phyloP scores from a whole-genome alignment of 495 filamentous ascomycete species.

The Chaetomidium leptoderma region DNA sequence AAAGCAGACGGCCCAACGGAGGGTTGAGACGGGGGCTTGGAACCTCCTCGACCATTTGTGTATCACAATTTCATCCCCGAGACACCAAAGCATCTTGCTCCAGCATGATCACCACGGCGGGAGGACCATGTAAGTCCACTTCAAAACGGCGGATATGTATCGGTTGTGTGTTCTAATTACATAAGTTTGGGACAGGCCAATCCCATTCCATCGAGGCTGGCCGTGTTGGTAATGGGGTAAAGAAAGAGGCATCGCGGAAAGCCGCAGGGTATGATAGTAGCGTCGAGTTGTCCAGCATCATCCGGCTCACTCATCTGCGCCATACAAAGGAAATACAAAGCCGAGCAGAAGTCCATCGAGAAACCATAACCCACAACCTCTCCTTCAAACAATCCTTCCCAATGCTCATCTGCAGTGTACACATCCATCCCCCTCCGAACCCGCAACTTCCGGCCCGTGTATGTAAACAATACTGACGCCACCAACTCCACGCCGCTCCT shows the following conservation, averaged over 20 bases:
- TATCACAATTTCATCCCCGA: no score
- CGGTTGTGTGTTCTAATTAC: slow-evolving; percentile 26
- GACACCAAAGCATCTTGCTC: neutral
- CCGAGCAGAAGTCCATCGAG: neutral
- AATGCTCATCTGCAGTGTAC: slow-evolving; percentile 20
- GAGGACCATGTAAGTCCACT: neutral
- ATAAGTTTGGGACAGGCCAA: slow-evolving; percentile 18
- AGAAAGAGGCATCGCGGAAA: slow-evolving; percentile 8
- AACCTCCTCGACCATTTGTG: neutral
- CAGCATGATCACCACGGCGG: neutral
- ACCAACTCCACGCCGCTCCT: slow-evolving; percentile 37
- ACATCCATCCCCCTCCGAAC: slow-evolving; percentile 16
- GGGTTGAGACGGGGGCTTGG: neutral
- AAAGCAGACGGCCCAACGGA: slow-evolving; percentile 2
- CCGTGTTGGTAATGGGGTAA: slow-evolving; percentile 1
- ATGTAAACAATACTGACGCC: slow-evolving; percentile 41
- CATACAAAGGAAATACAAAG: slow-evolving; percentile 26
- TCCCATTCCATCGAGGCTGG: neutral
- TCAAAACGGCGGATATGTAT: slow-evolving; percentile 4
- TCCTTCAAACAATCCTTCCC: slow-evolving; percentile 8
- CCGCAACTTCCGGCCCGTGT: slow-evolving; percentile 18
- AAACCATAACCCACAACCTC: neutral
- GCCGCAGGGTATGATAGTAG: slow-evolving; percentile 12
- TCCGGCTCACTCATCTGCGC: slow-evolving; percentile 9
- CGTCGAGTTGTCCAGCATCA: neutral